A percentile compares a stretch with the other conserved stretches of the same genome.
phyloP scores from a whole-genome alignment of 73 alveolate genomes.

The Symbiodinium pilosum region DNA sequence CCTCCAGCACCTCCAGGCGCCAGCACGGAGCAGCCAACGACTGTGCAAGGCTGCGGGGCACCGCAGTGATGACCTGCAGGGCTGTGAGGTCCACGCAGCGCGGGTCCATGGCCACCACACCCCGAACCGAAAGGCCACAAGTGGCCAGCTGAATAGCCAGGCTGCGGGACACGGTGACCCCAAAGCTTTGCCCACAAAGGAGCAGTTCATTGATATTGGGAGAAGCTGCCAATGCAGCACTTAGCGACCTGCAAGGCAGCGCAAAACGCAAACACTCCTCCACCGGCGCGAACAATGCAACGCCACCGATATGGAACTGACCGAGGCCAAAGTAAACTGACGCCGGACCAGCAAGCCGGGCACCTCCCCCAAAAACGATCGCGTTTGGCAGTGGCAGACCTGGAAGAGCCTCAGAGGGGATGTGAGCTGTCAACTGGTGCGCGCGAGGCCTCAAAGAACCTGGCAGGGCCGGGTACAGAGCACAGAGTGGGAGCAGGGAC shows the following conservation, averaged over 20 bases:
- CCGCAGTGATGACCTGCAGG: neutral
- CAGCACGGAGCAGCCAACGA: neutral
- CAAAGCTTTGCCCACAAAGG: constrained; percentile 25
- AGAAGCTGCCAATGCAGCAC: neutral
- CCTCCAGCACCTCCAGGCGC: neutral
- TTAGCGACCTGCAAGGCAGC: neutral
- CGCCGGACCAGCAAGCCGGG: neutral
- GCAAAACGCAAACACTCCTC: neutral
- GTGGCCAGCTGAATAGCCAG: neutral
- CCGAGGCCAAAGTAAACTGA: neutral
- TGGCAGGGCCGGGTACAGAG: too few species aligned
- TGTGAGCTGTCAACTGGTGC: too few species aligned
- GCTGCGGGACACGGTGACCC: neutral
- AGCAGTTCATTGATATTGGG: neutral
- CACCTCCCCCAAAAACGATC: neutral
- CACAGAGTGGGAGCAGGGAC: too few species aligned
- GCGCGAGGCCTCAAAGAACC: too few species aligned
- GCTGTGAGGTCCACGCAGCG: neutral
- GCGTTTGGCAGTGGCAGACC: too few species aligned
- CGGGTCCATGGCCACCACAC: neutral
- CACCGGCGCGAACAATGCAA: neutral
- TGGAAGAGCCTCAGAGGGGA: too few species aligned
- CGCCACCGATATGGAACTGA: neutral
- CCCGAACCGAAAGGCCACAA: neutral
- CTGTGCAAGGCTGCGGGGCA: neutral